Evolutionary conservation across 805 yeast genomes (phyloP).

Genomic region (Jamesozyma piceae): DNA sequence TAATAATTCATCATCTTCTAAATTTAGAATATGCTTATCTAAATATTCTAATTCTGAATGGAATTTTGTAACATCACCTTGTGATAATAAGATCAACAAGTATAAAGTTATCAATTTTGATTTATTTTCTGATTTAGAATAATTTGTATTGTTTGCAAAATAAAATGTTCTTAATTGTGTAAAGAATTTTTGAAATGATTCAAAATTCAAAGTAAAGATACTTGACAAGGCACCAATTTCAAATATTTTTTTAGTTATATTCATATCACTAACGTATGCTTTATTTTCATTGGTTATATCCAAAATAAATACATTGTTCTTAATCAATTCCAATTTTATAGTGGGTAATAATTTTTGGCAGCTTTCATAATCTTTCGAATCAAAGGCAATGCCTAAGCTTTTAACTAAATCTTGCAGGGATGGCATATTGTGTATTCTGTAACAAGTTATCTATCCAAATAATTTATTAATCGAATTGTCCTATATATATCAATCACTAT

Average conservation of each 20-base stretch:
- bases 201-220: conserved; percentile 53
- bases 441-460: neutral
- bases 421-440: neutral
- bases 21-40: conserved; percentile 36
- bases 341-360: conserved; percentile 58
- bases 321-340: conserved; percentile 70
- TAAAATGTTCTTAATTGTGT: conserved; percentile 76
- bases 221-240: conserved; percentile 84
- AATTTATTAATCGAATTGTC: neutral
- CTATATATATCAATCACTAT: neutral
- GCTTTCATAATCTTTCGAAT: conserved; percentile 47
- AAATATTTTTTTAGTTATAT: conserved; percentile 69
- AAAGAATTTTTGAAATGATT: conserved; percentile 60
- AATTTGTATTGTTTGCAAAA: conserved; percentile 29
- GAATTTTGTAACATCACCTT: conserved; percentile 77
- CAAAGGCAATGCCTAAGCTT: conserved; percentile 58
- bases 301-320: conserved; percentile 71
- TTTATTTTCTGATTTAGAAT: conserved; percentile 46
- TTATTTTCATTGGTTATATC: conserved; percentile 31
- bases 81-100: conserved; percentile 65
- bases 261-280: conserved; percentile 50
- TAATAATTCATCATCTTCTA: conserved; percentile 60
- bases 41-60: conserved; percentile 81
- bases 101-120: conserved; percentile 69
- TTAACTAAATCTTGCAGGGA: conserved; percentile 60